Evolutionary conservation across 495 filamentous ascomycete genomes (phyloP).

Genomic region (Pseudevernia furfuracea): DNA sequence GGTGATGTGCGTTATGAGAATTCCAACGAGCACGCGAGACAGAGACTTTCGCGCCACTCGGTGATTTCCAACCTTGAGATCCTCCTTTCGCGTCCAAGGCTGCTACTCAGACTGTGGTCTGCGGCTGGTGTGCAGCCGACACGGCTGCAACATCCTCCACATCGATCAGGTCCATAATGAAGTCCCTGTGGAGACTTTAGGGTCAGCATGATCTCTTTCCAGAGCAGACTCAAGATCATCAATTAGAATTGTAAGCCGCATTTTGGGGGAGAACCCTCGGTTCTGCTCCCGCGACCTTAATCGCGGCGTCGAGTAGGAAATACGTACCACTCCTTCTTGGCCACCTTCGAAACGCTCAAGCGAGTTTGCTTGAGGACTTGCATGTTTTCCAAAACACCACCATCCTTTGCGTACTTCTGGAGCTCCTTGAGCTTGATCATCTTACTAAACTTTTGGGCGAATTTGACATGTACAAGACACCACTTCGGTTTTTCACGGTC

Average conservation of each 20-base stretch:
- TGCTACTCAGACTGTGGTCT: neutral
- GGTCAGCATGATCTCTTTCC: neutral
- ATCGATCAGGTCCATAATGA: conserved; percentile 54
- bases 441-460: conserved; percentile 70
- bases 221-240: neutral
- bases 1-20: neutral
- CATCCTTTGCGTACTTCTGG: conserved; percentile 50
- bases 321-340: conserved; percentile 52
- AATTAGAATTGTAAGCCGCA: neutral
- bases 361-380: conserved; percentile 72
- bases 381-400: conserved; percentile 65
- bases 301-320: neutral
- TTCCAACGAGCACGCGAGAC: neutral
- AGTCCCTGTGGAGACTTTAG: conserved; percentile 39
- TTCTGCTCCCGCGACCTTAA: neutral
- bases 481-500: conserved; percentile 74
- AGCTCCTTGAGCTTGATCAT: conserved; percentile 67
- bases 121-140: conserved; percentile 5
- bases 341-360: conserved; percentile 77
- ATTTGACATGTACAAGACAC: conserved; percentile 81
- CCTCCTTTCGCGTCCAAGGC: neutral
- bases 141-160: conserved; percentile 29
- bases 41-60: neutral
- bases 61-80: neutral
- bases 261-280: neutral